A percentile compares a stretch with the other conserved stretches of the same genome.
These are phyloP conservation scores for Globisporangium barbulae DNA, from an alignment of 352 stramenopile species.

Conservation along the genomic window DNA sequence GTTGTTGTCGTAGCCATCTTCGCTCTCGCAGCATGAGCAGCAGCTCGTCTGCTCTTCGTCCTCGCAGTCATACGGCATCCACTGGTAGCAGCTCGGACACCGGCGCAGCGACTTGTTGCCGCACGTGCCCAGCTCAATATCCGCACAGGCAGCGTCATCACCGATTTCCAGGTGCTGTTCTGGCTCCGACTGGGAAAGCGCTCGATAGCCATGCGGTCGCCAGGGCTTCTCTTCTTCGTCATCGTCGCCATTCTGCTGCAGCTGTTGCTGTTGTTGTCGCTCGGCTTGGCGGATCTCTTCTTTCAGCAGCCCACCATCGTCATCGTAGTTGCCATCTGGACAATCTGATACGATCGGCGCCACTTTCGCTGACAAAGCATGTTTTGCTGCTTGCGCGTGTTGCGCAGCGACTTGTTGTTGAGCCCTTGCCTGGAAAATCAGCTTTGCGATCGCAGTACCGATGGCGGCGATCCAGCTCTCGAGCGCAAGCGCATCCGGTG, in stretches of 20 bases:
- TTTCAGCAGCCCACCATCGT: not conserved
- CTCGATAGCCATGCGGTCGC: not conserved
- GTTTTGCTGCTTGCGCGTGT: slow-evolving; percentile 16
- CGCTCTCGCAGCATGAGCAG: slow-evolving; percentile 15
- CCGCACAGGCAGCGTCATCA: not conserved
- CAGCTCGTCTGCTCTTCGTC: slow-evolving; percentile 24
- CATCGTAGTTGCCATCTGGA: not conserved
- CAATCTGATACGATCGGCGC: slow-evolving; percentile 14
- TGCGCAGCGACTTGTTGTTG: not conserved
- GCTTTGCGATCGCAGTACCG: slow-evolving; percentile 39
- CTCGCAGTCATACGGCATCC: slow-evolving; percentile 26
- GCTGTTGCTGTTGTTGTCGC: slow-evolving; percentile 9
- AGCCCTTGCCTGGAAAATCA: slow-evolving; percentile 34
- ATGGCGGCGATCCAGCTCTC: slow-evolving; percentile 49
- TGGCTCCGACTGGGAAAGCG: not conserved
- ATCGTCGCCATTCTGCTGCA: slow-evolving; percentile 1
- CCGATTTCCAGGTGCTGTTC: not conserved
- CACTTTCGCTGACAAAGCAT: slow-evolving; percentile 7
- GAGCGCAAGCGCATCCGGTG: slow-evolving; percentile 27
- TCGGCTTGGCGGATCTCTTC: slow-evolving; percentile 20
- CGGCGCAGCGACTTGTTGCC: not conserved
- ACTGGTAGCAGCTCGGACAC: slow-evolving; percentile 14
- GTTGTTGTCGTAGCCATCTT: slow-evolving; percentile 18
- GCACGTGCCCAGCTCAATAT: not conserved
- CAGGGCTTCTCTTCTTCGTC: slow-evolving; percentile 14